Conservation (phyloP, 2,329 filamentous ascomycete species). For the Hypocrella siamensis region DNA sequence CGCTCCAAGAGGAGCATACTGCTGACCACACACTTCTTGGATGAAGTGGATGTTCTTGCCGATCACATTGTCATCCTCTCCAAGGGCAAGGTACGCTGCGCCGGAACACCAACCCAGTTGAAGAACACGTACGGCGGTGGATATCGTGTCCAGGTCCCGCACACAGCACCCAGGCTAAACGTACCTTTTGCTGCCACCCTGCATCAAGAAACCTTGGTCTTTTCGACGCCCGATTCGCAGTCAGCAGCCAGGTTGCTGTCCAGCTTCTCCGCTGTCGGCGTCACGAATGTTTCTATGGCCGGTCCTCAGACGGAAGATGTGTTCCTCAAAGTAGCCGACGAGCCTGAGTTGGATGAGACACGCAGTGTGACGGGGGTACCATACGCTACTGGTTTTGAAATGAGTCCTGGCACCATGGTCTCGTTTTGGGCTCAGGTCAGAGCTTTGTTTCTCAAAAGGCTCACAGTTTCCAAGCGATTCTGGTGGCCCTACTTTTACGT, state of each 20-base stretch:
- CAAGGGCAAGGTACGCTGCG: constrained; percentile 43
- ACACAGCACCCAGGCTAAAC: constrained; percentile 14
- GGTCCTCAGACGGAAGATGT: constrained; percentile 18
- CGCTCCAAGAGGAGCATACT: constrained; percentile 46
- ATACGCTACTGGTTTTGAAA: too few relatives aligned
- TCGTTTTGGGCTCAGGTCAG: constrained; percentile 35
- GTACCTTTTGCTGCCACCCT: constrained; percentile 25
- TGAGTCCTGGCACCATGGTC: constrained; percentile 4
- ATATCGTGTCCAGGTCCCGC: constrained; percentile 38
- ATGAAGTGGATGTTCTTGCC: constrained; percentile 52
- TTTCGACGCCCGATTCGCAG: constrained; percentile 25
- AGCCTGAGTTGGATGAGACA: background rate
- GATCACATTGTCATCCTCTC: constrained; percentile 53
- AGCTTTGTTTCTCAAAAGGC: constrained; percentile 59
- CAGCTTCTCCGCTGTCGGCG: constrained; percentile 33
- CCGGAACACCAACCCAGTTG: constrained; percentile 47
- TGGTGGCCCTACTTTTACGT: constrained; percentile 50
- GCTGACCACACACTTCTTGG: constrained; percentile 55
- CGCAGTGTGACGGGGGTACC: too few relatives aligned
- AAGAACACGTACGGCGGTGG: constrained; percentile 48
- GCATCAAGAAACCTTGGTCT: constrained; percentile 42
- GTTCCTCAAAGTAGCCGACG: constrained; percentile 10
- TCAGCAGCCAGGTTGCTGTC: constrained; percentile 11
- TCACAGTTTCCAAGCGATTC: constrained; percentile 57
- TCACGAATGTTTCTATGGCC: constrained; percentile 15